Percentiles rank a stretch among this genome's conserved stretches.
These are phyloP conservation scores for Neurospora crassa DNA, from an alignment of 2,329 filamentous ascomycete genomes.

Conservation along the genomic window DNA sequence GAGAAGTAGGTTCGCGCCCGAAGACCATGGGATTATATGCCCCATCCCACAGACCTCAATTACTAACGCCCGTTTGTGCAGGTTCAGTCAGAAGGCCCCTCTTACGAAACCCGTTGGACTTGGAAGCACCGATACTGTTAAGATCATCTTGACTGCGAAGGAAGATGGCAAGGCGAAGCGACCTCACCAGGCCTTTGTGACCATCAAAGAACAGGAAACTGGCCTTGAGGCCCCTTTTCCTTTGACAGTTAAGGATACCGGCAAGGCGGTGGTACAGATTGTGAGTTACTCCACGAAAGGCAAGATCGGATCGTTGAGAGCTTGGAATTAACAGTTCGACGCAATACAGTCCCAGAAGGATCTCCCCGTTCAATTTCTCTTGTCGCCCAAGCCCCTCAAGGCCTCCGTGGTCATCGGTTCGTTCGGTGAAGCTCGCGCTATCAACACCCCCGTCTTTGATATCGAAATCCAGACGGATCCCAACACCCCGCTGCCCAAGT, in stretches of 20 bases:
- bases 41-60: background rate
- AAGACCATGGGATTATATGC: background rate
- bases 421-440: conserved; percentile 64
- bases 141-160: conserved; percentile 71
- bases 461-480: conserved; percentile 57
- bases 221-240: conserved; percentile 84
- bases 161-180: conserved; percentile 71
- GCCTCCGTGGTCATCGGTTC: conserved; percentile 81
- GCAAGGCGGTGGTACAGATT: conserved; percentile 76
- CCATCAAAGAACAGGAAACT: conserved; percentile 63
- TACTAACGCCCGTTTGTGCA: conserved; percentile 25
- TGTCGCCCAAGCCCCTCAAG: conserved; percentile 55
- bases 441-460: conserved; percentile 63
- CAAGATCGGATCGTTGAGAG: background rate
- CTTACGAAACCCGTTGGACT: conserved; percentile 57
- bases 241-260: conserved; percentile 73
- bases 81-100: conserved; percentile 49
- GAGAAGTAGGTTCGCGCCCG: conserved; percentile 50
- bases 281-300: conserved; percentile 41
- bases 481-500: conserved; percentile 46
- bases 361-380: conserved; percentile 73
- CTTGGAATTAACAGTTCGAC: conserved; percentile 18
- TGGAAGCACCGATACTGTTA: conserved; percentile 62
- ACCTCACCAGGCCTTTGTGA: conserved; percentile 88
- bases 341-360: conserved; percentile 69